Conservation (phyloP, 768 basidiomycete species). For the Omphalotus guepiniiformis region DNA sequence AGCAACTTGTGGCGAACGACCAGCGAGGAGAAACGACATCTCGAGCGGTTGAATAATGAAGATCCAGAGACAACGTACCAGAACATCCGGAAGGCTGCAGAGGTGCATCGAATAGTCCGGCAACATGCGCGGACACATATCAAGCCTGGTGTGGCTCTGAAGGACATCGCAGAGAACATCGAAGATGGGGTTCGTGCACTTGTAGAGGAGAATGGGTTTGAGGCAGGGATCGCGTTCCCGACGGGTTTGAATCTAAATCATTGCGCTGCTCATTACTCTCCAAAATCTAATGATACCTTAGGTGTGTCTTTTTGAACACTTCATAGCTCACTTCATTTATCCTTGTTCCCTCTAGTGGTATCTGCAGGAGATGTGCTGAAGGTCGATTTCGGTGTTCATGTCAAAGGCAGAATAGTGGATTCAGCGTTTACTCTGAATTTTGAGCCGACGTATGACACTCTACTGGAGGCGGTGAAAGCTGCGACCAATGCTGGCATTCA, state of each 20-base stretch:
- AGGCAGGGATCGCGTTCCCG: slow-evolving; percentile 90
- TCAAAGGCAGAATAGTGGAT: slow-evolving; percentile 89
- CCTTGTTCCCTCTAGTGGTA: background rate
- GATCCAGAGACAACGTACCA: slow-evolving; percentile 86
- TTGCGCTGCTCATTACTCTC: slow-evolving; percentile 94
- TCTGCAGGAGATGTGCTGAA: slow-evolving; percentile 79
- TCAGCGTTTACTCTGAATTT: slow-evolving; percentile 95
- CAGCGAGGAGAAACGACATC: slow-evolving; percentile 82
- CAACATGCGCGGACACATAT: slow-evolving; percentile 77
- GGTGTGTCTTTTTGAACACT: slow-evolving; percentile 40
- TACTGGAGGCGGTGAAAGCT: slow-evolving; percentile 88
- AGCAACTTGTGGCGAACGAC: slow-evolving; percentile 87
- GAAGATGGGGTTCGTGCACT: slow-evolving; percentile 88
- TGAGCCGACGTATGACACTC: slow-evolving; percentile 83
- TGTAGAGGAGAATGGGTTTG: slow-evolving; percentile 84
- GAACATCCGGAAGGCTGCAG: slow-evolving; percentile 84
- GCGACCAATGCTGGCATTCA: slow-evolving; percentile 90
- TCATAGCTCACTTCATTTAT: slow-evolving; percentile 1
- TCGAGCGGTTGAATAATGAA: slow-evolving; percentile 72
- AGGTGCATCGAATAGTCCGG: slow-evolving; percentile 92
- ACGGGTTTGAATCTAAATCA: slow-evolving; percentile 91
- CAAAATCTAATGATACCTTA: slow-evolving; percentile 85
- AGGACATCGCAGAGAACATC: slow-evolving; percentile 88
- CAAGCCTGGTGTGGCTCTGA: slow-evolving; percentile 90
- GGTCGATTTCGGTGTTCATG: slow-evolving; percentile 96